Base-by-base conservation (phyloP, 768 basidiomycete genomes). In the Auricularia heimuer region DNA sequence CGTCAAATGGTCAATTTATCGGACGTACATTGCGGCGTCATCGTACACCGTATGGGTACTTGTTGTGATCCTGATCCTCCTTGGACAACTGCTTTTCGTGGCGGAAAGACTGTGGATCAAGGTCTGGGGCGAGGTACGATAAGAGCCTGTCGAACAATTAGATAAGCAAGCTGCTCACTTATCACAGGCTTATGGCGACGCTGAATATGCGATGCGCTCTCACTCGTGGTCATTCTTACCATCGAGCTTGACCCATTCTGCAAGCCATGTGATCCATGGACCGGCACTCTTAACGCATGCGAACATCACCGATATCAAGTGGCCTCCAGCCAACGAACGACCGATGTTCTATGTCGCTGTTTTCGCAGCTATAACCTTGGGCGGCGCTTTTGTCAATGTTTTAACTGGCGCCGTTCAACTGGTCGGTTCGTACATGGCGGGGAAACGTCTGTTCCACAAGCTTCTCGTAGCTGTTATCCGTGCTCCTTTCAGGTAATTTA, bases 41-140 rank as follows among this genome's bases (percentile, higher is more conserved):
- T 73, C 56, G 24, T 60, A 60, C 24, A 33, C 24, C 29, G 56
- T 60, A 8, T 60, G 56, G n/a, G 70, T 69, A 63, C 37, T 54
- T 73, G 6, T 21, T 68, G 21, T 54, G 4, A 18, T 66, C 1
- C 62, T 68, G 61, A 70, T 67, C 42, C 21, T 63, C 29, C 33
- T 67, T 11, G 63, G 60, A 33, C 80, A 87, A 70, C 33, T 84
- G 29, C 70, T 88, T 33, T 80, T 82, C 7, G 76, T 88, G 2
- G 71, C 76, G 0, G 86, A 89, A 73, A 88, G 86, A 72, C 68
- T 86, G 4, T 93, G 90, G 90, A 86, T 93, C 70, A 90, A 83
- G 79, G 63, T 75, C 18, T 76, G 77, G 76, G 75, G 75, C 14
- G 71, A 75, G 61, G 75, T 73, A 66, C 68, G 42, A 18, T 18